Evolutionary conservation across 202 grass and related monocot genomes (phyloP).

Genomic region (Schoenoplectus triqueter): DNA sequence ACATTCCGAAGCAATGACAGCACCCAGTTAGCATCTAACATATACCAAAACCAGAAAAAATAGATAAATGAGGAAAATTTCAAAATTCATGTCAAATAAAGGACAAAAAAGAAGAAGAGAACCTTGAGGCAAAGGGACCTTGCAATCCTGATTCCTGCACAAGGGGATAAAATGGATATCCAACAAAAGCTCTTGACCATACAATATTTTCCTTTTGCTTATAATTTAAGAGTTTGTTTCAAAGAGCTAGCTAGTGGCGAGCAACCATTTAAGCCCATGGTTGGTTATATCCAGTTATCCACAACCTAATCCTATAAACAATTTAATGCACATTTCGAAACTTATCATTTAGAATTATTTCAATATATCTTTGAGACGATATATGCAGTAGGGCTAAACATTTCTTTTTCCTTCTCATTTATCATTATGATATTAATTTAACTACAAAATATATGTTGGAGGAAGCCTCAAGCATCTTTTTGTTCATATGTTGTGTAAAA

Average conservation of each 20-base stretch:
- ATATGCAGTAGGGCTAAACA: background rate
- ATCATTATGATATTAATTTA: background rate
- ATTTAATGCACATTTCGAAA: background rate
- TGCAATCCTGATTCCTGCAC: background rate
- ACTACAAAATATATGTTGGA: background rate
- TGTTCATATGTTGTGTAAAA: no score
- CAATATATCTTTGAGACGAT: no score
- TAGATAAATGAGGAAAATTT: background rate
- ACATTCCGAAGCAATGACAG: background rate
- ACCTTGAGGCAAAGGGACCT: background rate
- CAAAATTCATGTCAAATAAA: background rate
- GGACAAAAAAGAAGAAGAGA: background rate
- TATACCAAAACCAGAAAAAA: background rate
- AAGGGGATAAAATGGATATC: slow-evolving; percentile 16
- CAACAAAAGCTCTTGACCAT: background rate
- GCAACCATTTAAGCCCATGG: background rate
- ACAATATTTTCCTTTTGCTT: slow-evolving; percentile 16
- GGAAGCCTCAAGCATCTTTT: no score
- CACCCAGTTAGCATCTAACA: background rate
- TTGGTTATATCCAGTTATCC: slow-evolving; percentile 34
- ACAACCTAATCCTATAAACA: slow-evolving; percentile 22
- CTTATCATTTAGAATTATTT: background rate
- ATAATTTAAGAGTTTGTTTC: no score
- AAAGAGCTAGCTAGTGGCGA: slow-evolving; percentile 25
- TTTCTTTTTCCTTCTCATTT: no score